Conservation (phyloP, 805 yeast species). For the Saccharomycopsis amapae region DNA sequence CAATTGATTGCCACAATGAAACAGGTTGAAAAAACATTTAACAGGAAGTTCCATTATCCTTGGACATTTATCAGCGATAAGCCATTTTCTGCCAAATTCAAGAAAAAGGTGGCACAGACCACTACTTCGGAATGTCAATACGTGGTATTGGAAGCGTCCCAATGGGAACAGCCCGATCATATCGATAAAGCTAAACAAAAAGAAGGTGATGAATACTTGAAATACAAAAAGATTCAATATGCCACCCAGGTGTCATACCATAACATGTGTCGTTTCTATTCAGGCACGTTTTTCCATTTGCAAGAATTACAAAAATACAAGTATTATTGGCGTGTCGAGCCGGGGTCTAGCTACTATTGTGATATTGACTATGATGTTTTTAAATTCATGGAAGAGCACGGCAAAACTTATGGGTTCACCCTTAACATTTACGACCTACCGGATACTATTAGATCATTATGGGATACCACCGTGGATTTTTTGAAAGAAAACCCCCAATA, state of each 20-base stretch:
- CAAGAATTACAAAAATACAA: slow-evolving; percentile 53
- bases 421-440: slow-evolving; percentile 65
- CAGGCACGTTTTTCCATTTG: slow-evolving; percentile 54
- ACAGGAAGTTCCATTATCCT: slow-evolving; percentile 66
- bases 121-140: slow-evolving; percentile 37
- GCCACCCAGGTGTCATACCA: slow-evolving; percentile 61
- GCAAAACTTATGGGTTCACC: slow-evolving; percentile 69
- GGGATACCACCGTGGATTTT: slow-evolving; percentile 64
- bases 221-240: slow-evolving; percentile 44
- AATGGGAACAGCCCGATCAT: slow-evolving; percentile 54
- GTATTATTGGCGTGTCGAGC: slow-evolving; percentile 82
- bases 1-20: slow-evolving; percentile 46
- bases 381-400: slow-evolving; percentile 59
- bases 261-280: slow-evolving; percentile 79
- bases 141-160: slow-evolving; percentile 35
- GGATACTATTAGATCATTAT: slow-evolving; percentile 51
- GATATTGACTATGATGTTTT: slow-evolving; percentile 71
- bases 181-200: slow-evolving; percentile 42
- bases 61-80: slow-evolving; percentile 73
- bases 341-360: slow-evolving; percentile 59
- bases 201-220: slow-evolving; percentile 35
- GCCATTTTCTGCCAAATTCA: slow-evolving; percentile 56
- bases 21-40: slow-evolving; percentile 59
- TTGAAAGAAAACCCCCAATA: slow-evolving; percentile 50
- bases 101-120: slow-evolving; percentile 32